Evolutionary conservation across 768 basidiomycete genomes (phyloP).

Genomic region (Termitomyces sp.): DNA sequence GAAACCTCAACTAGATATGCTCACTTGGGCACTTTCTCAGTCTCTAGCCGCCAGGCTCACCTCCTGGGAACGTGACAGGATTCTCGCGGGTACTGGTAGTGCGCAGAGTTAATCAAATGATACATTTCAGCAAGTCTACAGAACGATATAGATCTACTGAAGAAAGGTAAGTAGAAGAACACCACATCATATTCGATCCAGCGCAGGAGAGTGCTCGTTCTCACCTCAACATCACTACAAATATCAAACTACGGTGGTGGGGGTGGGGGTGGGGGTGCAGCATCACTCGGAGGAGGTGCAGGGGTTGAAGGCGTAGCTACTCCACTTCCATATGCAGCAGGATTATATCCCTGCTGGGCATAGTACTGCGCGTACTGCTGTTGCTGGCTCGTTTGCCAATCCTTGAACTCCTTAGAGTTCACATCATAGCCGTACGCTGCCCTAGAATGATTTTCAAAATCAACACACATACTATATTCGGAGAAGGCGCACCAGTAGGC

Average conservation of each 20-base stretch:
- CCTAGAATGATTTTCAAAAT: slow-evolving; percentile 28
- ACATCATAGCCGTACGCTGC: slow-evolving; percentile 85
- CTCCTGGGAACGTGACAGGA: not conserved
- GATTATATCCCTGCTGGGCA: slow-evolving; percentile 48
- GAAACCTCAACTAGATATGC: not conserved
- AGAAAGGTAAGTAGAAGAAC: not conserved
- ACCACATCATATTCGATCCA: not conserved
- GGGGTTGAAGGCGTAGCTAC: slow-evolving; percentile 20
- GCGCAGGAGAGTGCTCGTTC: not conserved
- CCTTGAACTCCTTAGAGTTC: slow-evolving; percentile 77
- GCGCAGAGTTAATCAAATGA: not conserved
- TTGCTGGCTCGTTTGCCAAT: slow-evolving; percentile 75
- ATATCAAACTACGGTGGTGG: not conserved
- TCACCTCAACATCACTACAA: not conserved
- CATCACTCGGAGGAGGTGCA: slow-evolving; percentile 25
- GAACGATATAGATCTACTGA: slow-evolving; percentile 6
- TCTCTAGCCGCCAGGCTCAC: not conserved
- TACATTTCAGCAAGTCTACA: slow-evolving; percentile 7
- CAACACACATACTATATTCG: not conserved
- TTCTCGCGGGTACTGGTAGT: not conserved
- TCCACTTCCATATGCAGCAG: slow-evolving; percentile 16
- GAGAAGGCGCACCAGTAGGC: slow-evolving; percentile 52
- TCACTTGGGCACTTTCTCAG: not conserved
- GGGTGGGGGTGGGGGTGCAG: not conserved
- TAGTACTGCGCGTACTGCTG: slow-evolving; percentile 76